Evolutionary conservation across 352 stramenopile species (phyloP), one percentile per base, ranked within the genome.

Genomic region (Globisporangium camurandrum): DNA sequence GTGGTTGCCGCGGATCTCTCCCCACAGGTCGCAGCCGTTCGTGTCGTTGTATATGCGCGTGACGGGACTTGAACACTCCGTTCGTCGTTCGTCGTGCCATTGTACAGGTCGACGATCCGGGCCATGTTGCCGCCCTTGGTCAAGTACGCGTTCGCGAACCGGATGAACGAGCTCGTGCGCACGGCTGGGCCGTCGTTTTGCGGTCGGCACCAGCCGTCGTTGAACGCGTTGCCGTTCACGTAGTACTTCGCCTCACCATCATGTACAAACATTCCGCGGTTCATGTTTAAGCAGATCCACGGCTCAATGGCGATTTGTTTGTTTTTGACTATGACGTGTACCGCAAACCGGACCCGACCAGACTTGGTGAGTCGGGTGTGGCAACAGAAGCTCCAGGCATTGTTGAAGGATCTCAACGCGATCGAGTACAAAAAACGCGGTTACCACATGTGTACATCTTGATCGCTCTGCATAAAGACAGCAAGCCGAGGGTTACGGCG

Each of bases 401-500:
- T 66, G 2, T 23, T 49, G 4, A 43, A 62, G 2, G 64, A 79
- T 26, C 26, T 83, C 6, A 51, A 61, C 28, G 59, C 70, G 4
- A 69, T 84, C 36, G 62, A 80, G 51, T 82, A 70, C 27, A 57
- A 82, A 46, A 78, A 84, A 43, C 56, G 69, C 4, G 75, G 0
- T 46, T 76, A 16, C 61, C 65, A 12, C 71, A 87, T 28, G 61
- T 56, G 1, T 71, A 86, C 44, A 68, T 78, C 11, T 24, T 82
- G 4, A 11, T 72, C 9, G 76, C 77, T 38, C 48, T 87, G n/a
- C 33, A 61, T 7, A 57, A 64, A 4, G 60, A 67, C 11, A 27
- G 49, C 36, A 73, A 64, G 24, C 55, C 56, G 4, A 9, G 33
- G n/a, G 4, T 16, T 6, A 5, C 33, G 3, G 33, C 6, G 10